These are phyloP conservation scores for Penicillium flavigenum DNA, from an alignment of 495 filamentous ascomycete species.

Conservation along the genomic window DNA sequence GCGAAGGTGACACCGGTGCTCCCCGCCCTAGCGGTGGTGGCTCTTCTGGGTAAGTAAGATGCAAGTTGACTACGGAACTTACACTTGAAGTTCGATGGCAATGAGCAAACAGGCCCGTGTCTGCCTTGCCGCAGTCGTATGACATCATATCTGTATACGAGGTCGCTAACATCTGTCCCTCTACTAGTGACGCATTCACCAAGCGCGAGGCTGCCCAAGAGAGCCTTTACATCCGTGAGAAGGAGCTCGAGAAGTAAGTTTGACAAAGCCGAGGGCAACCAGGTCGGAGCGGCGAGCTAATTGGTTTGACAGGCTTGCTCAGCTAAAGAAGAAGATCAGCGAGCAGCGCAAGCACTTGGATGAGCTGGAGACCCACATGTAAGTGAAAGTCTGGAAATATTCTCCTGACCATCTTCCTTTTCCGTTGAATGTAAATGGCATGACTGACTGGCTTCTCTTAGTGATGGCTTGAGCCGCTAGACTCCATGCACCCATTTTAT, in stretches of 20 bases:
- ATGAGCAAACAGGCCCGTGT: conserved; percentile 1
- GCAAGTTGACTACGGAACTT: neutral
- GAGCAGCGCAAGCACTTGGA: conserved; percentile 80
- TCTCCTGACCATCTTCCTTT: neutral
- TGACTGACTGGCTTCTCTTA: conserved; percentile 4
- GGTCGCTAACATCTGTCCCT: conserved; percentile 10
- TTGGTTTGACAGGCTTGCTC: conserved; percentile 45
- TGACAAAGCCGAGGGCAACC: neutral
- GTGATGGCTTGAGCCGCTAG: conserved; percentile 11
- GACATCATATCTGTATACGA: conserved; percentile 21
- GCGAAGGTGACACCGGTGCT: conserved; percentile 67
- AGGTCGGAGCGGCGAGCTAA: conserved; percentile 5
- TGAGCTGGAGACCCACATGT: conserved; percentile 84
- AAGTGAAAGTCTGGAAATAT: conserved; percentile 29
- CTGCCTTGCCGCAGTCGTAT: conserved; percentile 11
- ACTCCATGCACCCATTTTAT: neutral
- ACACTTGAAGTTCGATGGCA: neutral
- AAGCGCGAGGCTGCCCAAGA: conserved; percentile 87
- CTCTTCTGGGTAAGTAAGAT: conserved; percentile 33
- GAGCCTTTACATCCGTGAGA: conserved; percentile 74
- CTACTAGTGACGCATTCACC: conserved; percentile 78
- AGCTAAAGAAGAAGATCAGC: conserved; percentile 72
- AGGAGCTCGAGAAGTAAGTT: conserved; percentile 78
- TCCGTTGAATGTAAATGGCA: neutral
- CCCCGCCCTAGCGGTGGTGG: conserved; percentile 46